phyloP scores from a whole-genome alignment of 75 land plant genomes.

The Pinus taeda region DNA sequence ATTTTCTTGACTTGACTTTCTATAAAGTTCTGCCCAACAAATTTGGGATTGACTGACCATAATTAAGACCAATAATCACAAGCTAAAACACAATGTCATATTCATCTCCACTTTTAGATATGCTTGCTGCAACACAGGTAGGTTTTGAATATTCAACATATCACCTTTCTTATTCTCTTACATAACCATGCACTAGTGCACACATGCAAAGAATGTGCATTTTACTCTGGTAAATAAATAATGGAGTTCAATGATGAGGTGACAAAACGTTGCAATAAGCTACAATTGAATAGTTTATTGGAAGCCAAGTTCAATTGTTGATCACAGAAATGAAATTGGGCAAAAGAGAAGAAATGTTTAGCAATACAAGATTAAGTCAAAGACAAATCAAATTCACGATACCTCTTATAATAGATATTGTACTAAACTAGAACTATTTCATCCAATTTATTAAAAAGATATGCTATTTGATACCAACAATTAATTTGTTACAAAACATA shows the following conservation, averaged over 20 bases:
- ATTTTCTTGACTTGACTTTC: conserved; percentile 98
- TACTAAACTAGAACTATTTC: not conserved
- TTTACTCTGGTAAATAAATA: too few species aligned
- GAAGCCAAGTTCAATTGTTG: not conserved
- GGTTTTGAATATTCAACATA: not conserved
- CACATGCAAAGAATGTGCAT: not conserved
- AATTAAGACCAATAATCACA: conserved; percentile 46
- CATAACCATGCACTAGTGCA: not conserved
- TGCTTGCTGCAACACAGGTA: not conserved
- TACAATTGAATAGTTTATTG: not conserved
- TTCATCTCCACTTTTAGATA: not conserved
- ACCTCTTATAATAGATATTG: not conserved
- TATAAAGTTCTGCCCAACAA: conserved; percentile 98
- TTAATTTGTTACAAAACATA: too few species aligned
- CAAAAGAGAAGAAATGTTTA: not conserved
- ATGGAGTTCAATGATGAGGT: not conserved
- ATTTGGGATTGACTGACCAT: conserved; percentile 99
- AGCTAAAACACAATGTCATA: not conserved
- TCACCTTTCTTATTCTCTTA: too few species aligned
- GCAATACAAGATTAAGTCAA: not conserved
- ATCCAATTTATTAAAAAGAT: not conserved
- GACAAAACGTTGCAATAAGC: not conserved
- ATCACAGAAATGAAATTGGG: not conserved
- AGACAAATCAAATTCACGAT: not conserved
- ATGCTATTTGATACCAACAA: too few species aligned